A percentile compares a stretch with the other conserved stretches of the same genome.
Conservation (phyloP, 176 grass and related monocot species). For the Cocos nucifera region DNA sequence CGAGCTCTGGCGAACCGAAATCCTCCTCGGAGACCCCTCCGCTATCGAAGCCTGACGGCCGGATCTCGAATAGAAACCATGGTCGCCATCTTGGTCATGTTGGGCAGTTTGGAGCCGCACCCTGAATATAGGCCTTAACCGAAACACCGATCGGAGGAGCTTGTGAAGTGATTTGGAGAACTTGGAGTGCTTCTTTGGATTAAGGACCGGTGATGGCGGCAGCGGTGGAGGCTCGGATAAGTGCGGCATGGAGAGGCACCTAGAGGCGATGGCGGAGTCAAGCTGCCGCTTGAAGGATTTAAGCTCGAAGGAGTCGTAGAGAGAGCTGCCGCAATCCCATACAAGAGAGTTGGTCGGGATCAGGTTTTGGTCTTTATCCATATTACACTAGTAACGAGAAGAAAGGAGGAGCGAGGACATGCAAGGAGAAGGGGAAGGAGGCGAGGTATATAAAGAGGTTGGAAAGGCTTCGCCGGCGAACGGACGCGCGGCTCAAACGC, state of each 20-base stretch:
- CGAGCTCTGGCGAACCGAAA: constrained; percentile 19
- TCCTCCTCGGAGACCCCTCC: constrained; percentile 20
- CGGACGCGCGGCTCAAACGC: too few relatives aligned
- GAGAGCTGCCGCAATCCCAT: constrained; percentile 25
- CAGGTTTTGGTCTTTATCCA: neutral
- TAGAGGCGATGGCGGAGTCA: constrained; percentile 4
- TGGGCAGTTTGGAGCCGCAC: constrained; percentile 13
- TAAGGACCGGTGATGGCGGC: neutral
- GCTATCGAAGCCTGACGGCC: constrained; percentile 14
- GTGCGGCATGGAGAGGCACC: constrained; percentile 25
- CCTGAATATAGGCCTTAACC: neutral
- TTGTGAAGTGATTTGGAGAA: constrained; percentile 15
- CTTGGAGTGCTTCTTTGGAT: constrained; percentile 8
- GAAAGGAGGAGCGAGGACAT: too few relatives aligned
- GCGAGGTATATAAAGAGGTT: too few relatives aligned
- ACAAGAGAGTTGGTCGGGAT: constrained; percentile 11
- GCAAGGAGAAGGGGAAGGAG: too few relatives aligned
- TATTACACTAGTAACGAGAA: neutral
- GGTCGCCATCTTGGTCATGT: constrained; percentile 5
- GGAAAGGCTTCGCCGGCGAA: too few relatives aligned
- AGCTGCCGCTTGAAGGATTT: constrained; percentile 16
- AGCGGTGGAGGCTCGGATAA: neutral
- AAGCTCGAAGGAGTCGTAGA: constrained; percentile 32
- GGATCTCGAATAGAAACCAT: neutral
- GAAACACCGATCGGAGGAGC: constrained; percentile 15